phyloP scores from a whole-genome alignment of 225 moss, liverwort and hornwort genomes.

The Sphagnum tenellum region DNA sequence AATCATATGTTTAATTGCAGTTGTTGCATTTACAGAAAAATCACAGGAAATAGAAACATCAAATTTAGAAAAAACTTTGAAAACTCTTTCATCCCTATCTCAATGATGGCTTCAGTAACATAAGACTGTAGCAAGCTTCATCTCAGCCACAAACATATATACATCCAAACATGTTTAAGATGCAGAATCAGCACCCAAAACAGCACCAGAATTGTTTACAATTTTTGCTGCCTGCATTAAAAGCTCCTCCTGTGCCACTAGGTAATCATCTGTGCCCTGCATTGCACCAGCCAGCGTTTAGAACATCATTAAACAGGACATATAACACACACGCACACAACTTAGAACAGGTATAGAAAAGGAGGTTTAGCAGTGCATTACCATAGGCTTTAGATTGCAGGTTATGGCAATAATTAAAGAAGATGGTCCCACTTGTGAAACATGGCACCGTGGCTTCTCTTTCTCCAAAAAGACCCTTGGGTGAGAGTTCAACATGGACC shows the following conservation, averaged over 20 bases:
- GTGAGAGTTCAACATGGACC: conserved; percentile 58
- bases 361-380: conserved; percentile 11
- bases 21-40: too few species aligned
- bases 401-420: conserved; percentile 55
- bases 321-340: not conserved
- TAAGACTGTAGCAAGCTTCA: too few species aligned
- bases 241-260: conserved; percentile 60
- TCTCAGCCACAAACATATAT: too few species aligned
- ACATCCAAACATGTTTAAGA: not conserved
- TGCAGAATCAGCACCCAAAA: conserved; percentile 40
- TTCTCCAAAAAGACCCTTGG: conserved; percentile 61
- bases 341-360: not conserved
- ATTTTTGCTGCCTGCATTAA: conserved; percentile 73
- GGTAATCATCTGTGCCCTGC: conserved; percentile 71
- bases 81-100: too few species aligned
- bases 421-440: conserved; percentile 56
- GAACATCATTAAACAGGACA: not conserved
- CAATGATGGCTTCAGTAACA: too few species aligned
- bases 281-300: not conserved
- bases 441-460: conserved; percentile 75
- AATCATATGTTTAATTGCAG: too few species aligned
- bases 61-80: too few species aligned
- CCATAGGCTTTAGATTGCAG: conserved; percentile 88
- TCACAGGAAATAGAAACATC: too few species aligned
- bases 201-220: conserved; percentile 55